Evolutionary conservation across 2,329 filamentous ascomycete species (phyloP), one percentile per base, ranked within the genome.

Genomic region (Lecanoromycetidae sp.): DNA sequence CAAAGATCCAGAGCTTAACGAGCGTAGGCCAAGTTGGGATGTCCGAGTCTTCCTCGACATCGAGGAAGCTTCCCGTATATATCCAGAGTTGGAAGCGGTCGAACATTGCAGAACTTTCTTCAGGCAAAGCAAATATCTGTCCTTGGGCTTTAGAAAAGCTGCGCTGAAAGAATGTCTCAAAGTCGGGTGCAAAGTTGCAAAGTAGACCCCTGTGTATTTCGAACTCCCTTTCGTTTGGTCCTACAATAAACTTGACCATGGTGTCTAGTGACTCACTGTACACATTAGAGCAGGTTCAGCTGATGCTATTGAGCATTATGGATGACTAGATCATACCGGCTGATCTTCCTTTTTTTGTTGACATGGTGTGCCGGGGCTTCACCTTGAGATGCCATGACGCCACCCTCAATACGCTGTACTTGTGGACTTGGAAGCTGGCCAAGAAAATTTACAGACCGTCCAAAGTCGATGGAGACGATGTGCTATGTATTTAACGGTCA

Each of bases 81-180:
- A 44, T 3, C 39, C 46, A 49, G 5, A 44, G 12, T n/a, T 37
- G 15, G 39, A 49, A 49, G 10, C 26, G 39, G 1, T 13, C 2
- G 26, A 44, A 37, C 30, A 38, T 32, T 6, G 20, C 3, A 3
- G 33, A 12, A 17, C 23, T 23, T 4, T 49, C 39, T 10, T 44
- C 46, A 2, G 15, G 22, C n/a, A 49, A 20, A 9, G 26, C 19
- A 7, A 48, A 10, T 15, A 42, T 19, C 7, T 8, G 4, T 4
- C 2, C 4, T 7, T 48, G 7, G 2, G 27, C 29, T 36, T 48
- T 38, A 13, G 26, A 20, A 23, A 43, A 48, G 7, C n/a, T 6
- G 9, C 45, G 38, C 7, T 37, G 19, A 4, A 48, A 36, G 4
- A 38, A 37, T 3, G 45, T 19, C 17, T 42, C 19, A 23, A 48